phyloP scores from a whole-genome alignment of 305 asterid genomes.

The Fraxinus nigra region DNA sequence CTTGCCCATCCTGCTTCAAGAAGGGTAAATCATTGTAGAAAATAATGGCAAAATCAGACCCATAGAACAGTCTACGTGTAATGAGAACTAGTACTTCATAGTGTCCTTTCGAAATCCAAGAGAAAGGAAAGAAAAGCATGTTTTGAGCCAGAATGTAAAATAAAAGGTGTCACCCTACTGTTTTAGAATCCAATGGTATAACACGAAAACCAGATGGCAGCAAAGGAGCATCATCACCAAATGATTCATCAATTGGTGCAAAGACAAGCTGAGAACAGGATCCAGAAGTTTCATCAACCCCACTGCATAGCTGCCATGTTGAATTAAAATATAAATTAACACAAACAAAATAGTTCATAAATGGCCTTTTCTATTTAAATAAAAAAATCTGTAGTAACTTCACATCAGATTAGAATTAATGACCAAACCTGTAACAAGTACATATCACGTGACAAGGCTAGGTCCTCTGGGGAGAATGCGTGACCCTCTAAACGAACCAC shows the following conservation, averaged over 20 bases:
- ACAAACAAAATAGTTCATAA: background rate
- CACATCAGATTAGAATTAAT: background rate
- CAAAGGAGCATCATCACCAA: conserved; percentile 88
- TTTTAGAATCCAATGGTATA: conserved; percentile 82
- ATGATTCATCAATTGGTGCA: conserved; percentile 90
- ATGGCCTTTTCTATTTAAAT: background rate
- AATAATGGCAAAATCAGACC: background rate
- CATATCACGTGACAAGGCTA: conserved; percentile 84
- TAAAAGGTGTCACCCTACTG: conserved; percentile 47
- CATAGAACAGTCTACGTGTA: background rate
- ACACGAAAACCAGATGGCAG: conserved; percentile 94
- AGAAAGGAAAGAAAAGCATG: background rate
- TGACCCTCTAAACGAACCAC: conserved; percentile 94
- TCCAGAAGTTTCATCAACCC: conserved; percentile 76
- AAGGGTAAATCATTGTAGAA: background rate
- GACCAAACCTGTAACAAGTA: conserved; percentile 72
- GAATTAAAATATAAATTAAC: background rate
- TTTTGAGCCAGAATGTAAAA: background rate
- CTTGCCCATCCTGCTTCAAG: conserved; percentile 57
- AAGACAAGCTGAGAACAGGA: conserved; percentile 91
- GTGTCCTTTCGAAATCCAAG: background rate
- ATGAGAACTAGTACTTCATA: background rate
- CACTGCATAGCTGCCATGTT: conserved; percentile 74
- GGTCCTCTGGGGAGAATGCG: conserved; percentile 80
- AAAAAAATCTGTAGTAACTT: background rate